Evolutionary conservation across 2,329 filamentous ascomycete species (phyloP), one percentile per base, ranked within the genome.

Genomic region (Zopfia rhizophila): DNA sequence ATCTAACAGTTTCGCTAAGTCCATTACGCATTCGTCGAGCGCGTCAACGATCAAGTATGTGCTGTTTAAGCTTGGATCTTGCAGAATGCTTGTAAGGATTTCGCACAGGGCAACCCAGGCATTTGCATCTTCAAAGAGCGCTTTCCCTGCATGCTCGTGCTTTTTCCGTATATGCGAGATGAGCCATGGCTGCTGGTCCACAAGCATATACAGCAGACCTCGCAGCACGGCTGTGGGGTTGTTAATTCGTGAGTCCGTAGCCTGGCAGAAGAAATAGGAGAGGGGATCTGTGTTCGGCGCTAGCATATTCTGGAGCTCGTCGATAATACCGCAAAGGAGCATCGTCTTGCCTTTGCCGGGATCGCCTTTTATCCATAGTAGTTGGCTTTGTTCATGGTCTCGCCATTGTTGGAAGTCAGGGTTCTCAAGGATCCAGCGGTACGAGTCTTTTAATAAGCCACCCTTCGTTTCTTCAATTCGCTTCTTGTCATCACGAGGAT

Each of bases 201-300:
- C 35, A 0, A 82, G 59, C 5, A 71, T 24, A 24, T 65, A 78
- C 0, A 79, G 63, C 0, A 81, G 59, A n/a, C n/a, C n/a, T n/a
- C n/a, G n/a, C n/a, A n/a, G n/a, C n/a, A n/a, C n/a, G n/a, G n/a
- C n/a, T n/a, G n/a, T n/a, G n/a, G n/a, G n/a, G n/a, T n/a, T n/a
- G n/a, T n/a, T n/a, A n/a, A n/a, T n/a, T n/a, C n/a, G 36, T 0
- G 43, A 14, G 29, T 77, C 55, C 5, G 68, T 68, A 13, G 63
- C 59, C 51, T 80, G 68, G 52, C 72, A 79, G 56, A 79, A 75
- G 56, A 76, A 76, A 43, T 57, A 74, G 1, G 36, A 32, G 6
- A 51, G 37, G 23, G 35, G 36, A 38, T 56, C 43, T 12, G 51
- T 24, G 10, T 68, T 28, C 4, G 48, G 43, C 13, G 21, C 29